Conservation (phyloP, 1,284 basidiomycete genomes). For the Sporisorium sorghi region DNA sequence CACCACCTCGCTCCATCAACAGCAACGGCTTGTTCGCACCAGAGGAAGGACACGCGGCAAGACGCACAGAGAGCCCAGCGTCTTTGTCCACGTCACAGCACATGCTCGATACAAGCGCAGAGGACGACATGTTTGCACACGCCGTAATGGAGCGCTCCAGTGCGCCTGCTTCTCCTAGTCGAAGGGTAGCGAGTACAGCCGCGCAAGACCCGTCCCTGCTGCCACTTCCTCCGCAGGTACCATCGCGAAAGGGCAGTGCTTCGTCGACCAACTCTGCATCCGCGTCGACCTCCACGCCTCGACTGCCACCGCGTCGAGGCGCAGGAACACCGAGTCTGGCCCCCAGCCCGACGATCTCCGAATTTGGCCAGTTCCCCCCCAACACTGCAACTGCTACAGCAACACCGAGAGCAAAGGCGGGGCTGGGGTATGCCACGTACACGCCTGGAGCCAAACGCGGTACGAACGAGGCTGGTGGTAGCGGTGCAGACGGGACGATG, state of each 20-base stretch:
- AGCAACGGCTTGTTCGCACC: slow-evolving; percentile 8
- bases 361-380: slow-evolving; percentile 33
- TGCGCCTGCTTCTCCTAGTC: slow-evolving; percentile 6
- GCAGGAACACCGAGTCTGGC: slow-evolving; percentile 9
- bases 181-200: neutral
- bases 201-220: neutral
- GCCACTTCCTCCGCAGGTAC: slow-evolving; percentile 9
- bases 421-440: slow-evolving; percentile 34
- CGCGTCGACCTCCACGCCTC: slow-evolving; percentile 6
- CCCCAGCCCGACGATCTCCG: slow-evolving; percentile 35
- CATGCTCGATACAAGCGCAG: slow-evolving; percentile 33
- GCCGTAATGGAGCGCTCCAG: slow-evolving; percentile 28
- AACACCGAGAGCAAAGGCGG: slow-evolving; percentile 7
- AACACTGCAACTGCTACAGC: neutral
- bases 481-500: neutral
- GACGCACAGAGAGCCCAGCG: slow-evolving; percentile 12
- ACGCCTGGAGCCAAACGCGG: slow-evolving; percentile 31
- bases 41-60: neutral
- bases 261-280: slow-evolving; percentile 21
- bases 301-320: slow-evolving; percentile 28
- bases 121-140: slow-evolving; percentile 45
- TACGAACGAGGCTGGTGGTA: neutral
- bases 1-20: neutral
- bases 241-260: slow-evolving; percentile 27
- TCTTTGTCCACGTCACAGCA: slow-evolving; percentile 1